A percentile compares a stretch with the other conserved stretches of the same genome.
Evolutionary conservation across 805 yeast species (phyloP).

Genomic region (Cyberlindnera xishuangbannaensis): DNA sequence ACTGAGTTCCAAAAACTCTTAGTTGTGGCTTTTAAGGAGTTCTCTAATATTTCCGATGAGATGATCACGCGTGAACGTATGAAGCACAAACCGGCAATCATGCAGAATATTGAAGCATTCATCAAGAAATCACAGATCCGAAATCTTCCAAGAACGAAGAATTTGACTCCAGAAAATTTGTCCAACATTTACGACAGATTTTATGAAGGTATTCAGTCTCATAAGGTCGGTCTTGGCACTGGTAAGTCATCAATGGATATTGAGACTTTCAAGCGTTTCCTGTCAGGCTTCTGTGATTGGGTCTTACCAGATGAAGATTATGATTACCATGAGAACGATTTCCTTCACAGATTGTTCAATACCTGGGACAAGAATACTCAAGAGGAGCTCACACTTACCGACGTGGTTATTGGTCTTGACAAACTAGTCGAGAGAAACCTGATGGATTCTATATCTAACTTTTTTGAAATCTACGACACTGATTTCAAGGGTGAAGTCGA

Average conservation of each 20-base stretch:
- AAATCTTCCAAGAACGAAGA: slow-evolving; percentile 69
- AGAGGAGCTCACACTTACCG: slow-evolving; percentile 58
- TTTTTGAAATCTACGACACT: slow-evolving; percentile 69
- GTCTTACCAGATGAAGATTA: slow-evolving; percentile 36
- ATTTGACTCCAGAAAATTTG: slow-evolving; percentile 51
- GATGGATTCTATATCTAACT: slow-evolving; percentile 71
- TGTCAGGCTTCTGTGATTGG: slow-evolving; percentile 83
- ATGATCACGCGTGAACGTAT: slow-evolving; percentile 63
- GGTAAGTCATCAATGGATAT: slow-evolving; percentile 66
- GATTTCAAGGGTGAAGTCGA: slow-evolving; percentile 55
- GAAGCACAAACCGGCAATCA: slow-evolving; percentile 68
- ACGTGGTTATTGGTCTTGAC: slow-evolving; percentile 70
- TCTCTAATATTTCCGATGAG: slow-evolving; percentile 71
- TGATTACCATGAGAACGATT: slow-evolving; percentile 36
- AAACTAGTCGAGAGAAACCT: slow-evolving; percentile 64
- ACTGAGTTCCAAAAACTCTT: slow-evolving; percentile 86
- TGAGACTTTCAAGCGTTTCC: slow-evolving; percentile 62
- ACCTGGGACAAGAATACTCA: slow-evolving; percentile 61
- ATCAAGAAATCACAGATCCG: slow-evolving; percentile 89
- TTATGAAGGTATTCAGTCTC: slow-evolving; percentile 68
- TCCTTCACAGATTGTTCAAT: slow-evolving; percentile 57
- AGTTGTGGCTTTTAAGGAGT: slow-evolving; percentile 91
- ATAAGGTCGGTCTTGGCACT: slow-evolving; percentile 47
- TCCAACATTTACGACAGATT: slow-evolving; percentile 80
- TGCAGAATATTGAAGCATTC: slow-evolving; percentile 81